Percentiles rank a stretch among this genome's conserved stretches.
phyloP scores from a whole-genome alignment of 2,329 filamentous ascomycete species.

The Fusarium udum region DNA sequence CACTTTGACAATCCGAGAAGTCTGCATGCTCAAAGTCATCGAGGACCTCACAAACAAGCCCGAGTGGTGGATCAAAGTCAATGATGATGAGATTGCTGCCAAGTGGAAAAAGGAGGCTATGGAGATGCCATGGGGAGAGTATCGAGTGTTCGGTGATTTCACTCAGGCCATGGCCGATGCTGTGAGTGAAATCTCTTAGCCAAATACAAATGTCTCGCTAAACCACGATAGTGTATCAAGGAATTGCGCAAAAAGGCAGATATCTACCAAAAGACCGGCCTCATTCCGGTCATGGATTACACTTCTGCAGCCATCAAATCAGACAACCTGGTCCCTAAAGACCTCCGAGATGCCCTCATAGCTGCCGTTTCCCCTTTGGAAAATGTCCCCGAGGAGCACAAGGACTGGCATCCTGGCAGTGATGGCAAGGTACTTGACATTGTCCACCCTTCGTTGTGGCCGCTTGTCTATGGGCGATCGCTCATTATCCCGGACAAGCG shows the following conservation, averaged over 20 bases:
- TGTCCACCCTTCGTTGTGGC: conserved; percentile 37
- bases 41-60: conserved; percentile 49
- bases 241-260: conserved; percentile 48
- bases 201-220: not conserved
- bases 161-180: conserved; percentile 45
- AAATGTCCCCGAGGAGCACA: conserved; percentile 56
- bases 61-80: conserved; percentile 49
- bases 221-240: conserved; percentile 42
- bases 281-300: conserved; percentile 49
- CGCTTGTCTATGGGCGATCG: conserved; percentile 40
- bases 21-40: conserved; percentile 47
- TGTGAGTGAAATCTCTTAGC: conserved; percentile 31
- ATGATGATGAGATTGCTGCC: conserved; percentile 36
- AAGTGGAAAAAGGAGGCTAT: conserved; percentile 47
- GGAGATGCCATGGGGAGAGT: conserved; percentile 43
- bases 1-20: conserved; percentile 45
- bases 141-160: conserved; percentile 40
- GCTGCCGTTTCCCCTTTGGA: conserved; percentile 59
- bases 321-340: conserved; percentile 42
- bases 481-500: conserved; percentile 48
- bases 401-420: conserved; percentile 44
- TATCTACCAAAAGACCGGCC: conserved; percentile 46
- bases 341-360: conserved; percentile 51
- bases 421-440: conserved; percentile 33
- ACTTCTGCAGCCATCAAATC: conserved; percentile 49